Evolutionary conservation across 2,329 filamentous ascomycete genomes (phyloP), one percentile per base, ranked within the genome.

Genomic region (Cucurbitaria berberidis): DNA sequence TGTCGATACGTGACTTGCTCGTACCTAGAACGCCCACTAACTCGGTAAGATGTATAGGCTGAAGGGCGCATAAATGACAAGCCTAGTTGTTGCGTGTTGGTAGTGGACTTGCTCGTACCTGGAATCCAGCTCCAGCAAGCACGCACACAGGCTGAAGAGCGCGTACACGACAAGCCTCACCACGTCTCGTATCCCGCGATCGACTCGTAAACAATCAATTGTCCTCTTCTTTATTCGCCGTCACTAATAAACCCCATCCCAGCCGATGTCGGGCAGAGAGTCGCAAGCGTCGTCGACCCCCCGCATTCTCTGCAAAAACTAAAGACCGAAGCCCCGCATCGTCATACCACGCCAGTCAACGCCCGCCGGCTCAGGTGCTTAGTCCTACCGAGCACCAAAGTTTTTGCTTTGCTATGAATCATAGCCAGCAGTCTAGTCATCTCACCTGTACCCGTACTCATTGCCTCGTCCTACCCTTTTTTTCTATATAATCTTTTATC

Each of bases 371-470:
- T 51, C 44, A 42, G 34, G 19, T 51, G 29, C 50, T 48, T 50
- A 51, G 56, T 45, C 48, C 29, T 38, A 54, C 55, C 55, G 51
- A 58, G 55, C 51, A 44, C 55, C 46, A 49, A 50, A 51, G 32
- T 52, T 61, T 61, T 61, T 56, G 46, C 26, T 15, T 10, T 39
- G 16, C 48, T 46, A 55, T 61, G 60, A 60, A 45, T 63, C 59
- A 62, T 51, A 55, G 24, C 47, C 27, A 16, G 9, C 2, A 10
- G 34, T 6, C 8, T 16, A 36, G 18, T 38, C 38, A 41, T 18
- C 38, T 13, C 22, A 24, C 38, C 15, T 41, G 21, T 49, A 38
- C 18, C 26, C 40, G 21, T 38, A 38, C 35, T 38, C 10, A 38
- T 38, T 21, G 18, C 16, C 35, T 38, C 35, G 10, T 45, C 22